Base-by-base conservation (phyloP, 352 stramenopile species). In the Phytophthora pistaciae region DNA sequence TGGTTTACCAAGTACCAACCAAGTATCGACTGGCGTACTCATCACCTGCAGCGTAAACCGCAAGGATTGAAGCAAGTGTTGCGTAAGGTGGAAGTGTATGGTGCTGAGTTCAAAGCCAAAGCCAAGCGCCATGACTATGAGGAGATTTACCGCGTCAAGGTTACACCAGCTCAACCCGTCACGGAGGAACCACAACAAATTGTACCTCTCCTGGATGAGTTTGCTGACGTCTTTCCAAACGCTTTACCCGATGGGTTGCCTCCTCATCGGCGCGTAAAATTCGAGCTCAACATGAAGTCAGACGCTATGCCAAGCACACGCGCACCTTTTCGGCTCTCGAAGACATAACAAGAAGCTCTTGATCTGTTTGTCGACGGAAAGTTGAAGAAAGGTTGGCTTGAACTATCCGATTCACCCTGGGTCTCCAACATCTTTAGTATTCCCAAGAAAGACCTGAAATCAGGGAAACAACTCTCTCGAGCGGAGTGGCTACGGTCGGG, bases 351-450 rank as follows among this genome's bases (percentile, higher is more conserved):
- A 33, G 50, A 66, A n/a, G 57, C 38, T 4, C 40, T 72, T 5
- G 38, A 66, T 2, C 52, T 57, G 13, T 66, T 75, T 31, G 63
- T 67, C 6, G 55, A 58, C 27, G 56, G 70, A 13, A 60, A 50
- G 36, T 29, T 72, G 21, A 67, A 56, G 23, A 72, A 72, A 55
- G 44, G 64, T 40, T 74, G 64, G 64, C 70, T 77, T 23, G 50
- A 74, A 44, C 38, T 74, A n/a, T 74, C 70, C 8, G 60, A 78
- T 49, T 75, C 66, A 8, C 61, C 66, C 6, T 75, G 60, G 57
- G 58, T 78, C 1, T 75, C 61, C 55, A 78, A 70, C 50, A 74
- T 78, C 13, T 68, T 74, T 66, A 38, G 60, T 8, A 65, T 78
- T 20, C 64, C 70, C 0, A 68, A 78, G 42, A 74, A 71, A 18